Base-by-base conservation (phyloP, 208 protist genomes). In the Crithidia expoeki region DNA sequence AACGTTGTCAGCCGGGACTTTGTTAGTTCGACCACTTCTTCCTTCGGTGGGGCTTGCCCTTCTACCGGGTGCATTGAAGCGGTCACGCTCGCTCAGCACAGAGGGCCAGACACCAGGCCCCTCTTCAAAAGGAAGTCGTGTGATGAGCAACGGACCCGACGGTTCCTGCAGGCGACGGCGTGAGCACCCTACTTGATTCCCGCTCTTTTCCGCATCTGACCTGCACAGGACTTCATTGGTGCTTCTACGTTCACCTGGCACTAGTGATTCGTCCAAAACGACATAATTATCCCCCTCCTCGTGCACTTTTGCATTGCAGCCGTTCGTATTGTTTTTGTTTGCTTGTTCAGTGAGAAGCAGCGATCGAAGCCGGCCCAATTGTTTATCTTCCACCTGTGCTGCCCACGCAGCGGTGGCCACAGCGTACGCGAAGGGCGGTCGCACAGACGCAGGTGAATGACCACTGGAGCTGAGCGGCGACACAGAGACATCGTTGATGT, bases 101-200 rank as follows among this genome's bases (percentile, higher is more conserved):
- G 68, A 44, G 57, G 56, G 32, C 89, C 86, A 94, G 44, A 91
- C 85, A 21, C 89, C 89, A 4, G 89, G 86, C 2, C 84, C 89
- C 6, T 76, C 62, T 68, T 87, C 86, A 40, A 87, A 64, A 12
- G 89, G 86, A 36, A 92, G 36, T 32, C 86, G 86, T 21, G 68
- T 88, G 49, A 87, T 75, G 46, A 85, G 61, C 34, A 79, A 47
- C 42, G 81, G 72, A 10, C 68, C 67, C 14, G 40, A 2, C n/a
- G 66, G 27, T 5, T 64, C 58, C 40, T 50, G 58, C 40, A 38
- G 58, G 1, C 63, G 57, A 34, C 65, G 72, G 4, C 56, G 71
- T 21, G 71, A 76, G 44, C 61, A 75, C 2, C 69, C 23, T 23
- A 27, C 36, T 14, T 62, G 51, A 14, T 16, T 17, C 28, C 12